phyloP scores from a whole-genome alignment of 225 moss, liverwort and hornwort species.

The Bryum argenteum region DNA sequence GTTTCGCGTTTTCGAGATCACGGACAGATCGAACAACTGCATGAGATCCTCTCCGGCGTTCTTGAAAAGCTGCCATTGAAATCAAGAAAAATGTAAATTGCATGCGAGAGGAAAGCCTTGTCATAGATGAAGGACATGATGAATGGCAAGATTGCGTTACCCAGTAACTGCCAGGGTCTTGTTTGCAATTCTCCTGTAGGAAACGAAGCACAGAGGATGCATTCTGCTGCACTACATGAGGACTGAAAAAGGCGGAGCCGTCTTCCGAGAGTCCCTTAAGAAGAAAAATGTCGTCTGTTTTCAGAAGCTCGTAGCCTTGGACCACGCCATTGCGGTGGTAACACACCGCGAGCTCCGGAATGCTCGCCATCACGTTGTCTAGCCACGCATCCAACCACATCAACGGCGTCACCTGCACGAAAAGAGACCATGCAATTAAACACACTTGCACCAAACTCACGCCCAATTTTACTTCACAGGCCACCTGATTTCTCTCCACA shows the following conservation, averaged over 20 bases:
- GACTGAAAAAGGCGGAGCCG: constrained; percentile 89
- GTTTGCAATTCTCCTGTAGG: constrained; percentile 93
- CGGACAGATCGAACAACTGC: constrained; percentile 92
- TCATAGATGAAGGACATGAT: not conserved
- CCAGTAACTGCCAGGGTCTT: constrained; percentile 99
- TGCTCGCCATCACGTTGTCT: constrained; percentile 98
- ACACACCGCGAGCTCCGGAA: constrained; percentile 93
- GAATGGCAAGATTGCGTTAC: constrained; percentile 41
- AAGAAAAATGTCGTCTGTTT: constrained; percentile 97
- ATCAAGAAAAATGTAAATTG: not conserved
- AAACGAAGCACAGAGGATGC: constrained; percentile 93
- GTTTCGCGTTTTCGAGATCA: constrained; percentile 81
- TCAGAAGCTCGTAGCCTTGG: constrained; percentile 95
- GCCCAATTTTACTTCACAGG: not conserved
- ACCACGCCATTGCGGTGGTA: constrained; percentile 96
- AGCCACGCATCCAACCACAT: constrained; percentile 99
- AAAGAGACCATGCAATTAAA: constrained; percentile 9
- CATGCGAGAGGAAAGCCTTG: not conserved
- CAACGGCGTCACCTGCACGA: constrained; percentile 79
- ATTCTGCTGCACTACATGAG: constrained; percentile 95
- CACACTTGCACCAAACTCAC: not conserved
- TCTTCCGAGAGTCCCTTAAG: constrained; percentile 91
- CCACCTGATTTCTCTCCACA: too few relatives aligned
- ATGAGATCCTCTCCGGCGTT: constrained; percentile 98
- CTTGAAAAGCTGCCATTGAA: constrained; percentile 76